Evolutionary conservation across 306 rosid species (phyloP), one percentile per base, ranked within the genome.

Genomic region (Castanea mollissima): DNA sequence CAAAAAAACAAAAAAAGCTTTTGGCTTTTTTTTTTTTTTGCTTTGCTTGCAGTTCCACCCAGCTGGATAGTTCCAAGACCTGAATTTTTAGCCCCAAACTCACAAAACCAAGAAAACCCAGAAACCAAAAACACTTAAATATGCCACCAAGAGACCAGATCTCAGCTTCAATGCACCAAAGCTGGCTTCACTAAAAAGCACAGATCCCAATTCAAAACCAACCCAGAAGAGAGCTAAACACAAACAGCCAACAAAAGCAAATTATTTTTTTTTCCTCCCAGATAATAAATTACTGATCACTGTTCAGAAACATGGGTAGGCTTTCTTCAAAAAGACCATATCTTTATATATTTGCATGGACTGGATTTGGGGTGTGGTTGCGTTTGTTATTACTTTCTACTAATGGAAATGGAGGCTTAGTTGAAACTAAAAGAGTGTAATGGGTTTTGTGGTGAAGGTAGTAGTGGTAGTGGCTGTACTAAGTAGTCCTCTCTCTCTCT

Each of bases 191-290:
- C 82, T 81, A 80, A 16, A 81, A 74, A 59, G 74, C 79, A 54
- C 83, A 83, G 97, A 94, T 93, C 98, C 89, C 86, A 75, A 54
- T 68, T 49, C 75, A 74, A 52, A 77, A 78, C 1, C 46, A 74
- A 59, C 76, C 80, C 87, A 87, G 77, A 63, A 14, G 27, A 65
- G 56, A 29, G 55, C 35, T 82, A 73, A 77, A 74, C 31, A 75
- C 79, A 44, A 72, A 55, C 69, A 71, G 69, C 64, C 82, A 74
- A 81, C 81, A 59, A 69, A 71, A 63, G 68, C 88, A 78, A 69
- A 23, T 23, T 23, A 0, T 23, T 27, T 71, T 55, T 49, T 4
- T 44, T 71, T 79, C 82, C 70, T 57, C 76, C 70, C 79, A 29
- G 65, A 74, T 77, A 75, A 82, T 70, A 35, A 82, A 82, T 54